Evolutionary conservation across 352 stramenopile species (phyloP).

Genomic region (Globisporangium recalcitrans): DNA sequence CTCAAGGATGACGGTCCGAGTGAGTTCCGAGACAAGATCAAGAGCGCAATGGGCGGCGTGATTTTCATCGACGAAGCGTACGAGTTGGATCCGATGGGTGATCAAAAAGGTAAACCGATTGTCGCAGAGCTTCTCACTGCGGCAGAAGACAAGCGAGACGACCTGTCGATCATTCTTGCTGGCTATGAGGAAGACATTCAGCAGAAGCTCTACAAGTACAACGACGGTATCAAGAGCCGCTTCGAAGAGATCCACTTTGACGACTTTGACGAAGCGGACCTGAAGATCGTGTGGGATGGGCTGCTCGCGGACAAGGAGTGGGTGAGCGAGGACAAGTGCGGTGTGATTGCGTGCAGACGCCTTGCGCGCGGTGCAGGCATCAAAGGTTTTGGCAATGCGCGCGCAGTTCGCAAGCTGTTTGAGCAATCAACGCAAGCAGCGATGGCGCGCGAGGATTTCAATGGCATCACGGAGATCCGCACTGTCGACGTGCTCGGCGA

Average conservation of each 20-base stretch:
- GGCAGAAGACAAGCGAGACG: conserved; percentile 79
- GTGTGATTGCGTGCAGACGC: conserved; percentile 57
- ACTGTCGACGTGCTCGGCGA: conserved; percentile 77
- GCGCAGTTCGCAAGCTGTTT: conserved; percentile 70
- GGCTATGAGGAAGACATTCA: conserved; percentile 92
- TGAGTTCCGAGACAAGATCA: conserved; percentile 76
- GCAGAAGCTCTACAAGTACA: conserved; percentile 90
- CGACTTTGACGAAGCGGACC: conserved; percentile 87
- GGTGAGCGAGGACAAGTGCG: conserved; percentile 41
- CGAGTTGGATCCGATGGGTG: conserved; percentile 74
- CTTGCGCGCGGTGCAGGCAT: conserved; percentile 51
- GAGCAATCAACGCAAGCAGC: conserved; percentile 53
- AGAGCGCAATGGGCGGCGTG: conserved; percentile 66
- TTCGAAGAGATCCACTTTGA: conserved; percentile 88
- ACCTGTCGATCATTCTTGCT: conserved; percentile 88
- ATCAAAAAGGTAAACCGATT: conserved; percentile 81
- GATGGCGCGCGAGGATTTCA: conserved; percentile 71
- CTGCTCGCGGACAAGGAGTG: conserved; percentile 39
- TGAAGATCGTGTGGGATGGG: conserved; percentile 70
- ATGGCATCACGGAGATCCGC: conserved; percentile 39
- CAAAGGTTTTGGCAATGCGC: conserved; percentile 88
- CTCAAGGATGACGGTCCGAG: conserved; percentile 64
- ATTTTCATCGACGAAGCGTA: conserved; percentile 94
- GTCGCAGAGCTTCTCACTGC: conserved; percentile 86
- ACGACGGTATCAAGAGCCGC: conserved; percentile 80